phyloP scores from a whole-genome alignment of 495 filamentous ascomycete species.

The Penicillium coprophilum region DNA sequence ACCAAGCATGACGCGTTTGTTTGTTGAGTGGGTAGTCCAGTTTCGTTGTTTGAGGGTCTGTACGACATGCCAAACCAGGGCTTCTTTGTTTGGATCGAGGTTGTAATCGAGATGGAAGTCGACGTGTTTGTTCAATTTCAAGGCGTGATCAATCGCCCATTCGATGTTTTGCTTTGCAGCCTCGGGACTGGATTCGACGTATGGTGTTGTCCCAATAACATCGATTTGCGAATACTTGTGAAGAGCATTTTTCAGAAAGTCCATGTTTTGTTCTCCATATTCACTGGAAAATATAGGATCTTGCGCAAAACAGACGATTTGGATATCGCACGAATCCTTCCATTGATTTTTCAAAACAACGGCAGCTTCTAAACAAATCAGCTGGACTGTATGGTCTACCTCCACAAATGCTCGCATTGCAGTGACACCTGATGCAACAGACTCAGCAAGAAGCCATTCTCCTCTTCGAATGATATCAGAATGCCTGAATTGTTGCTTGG shows the following conservation, averaged over 20 bases:
- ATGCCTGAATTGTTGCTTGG: conserved; percentile 60
- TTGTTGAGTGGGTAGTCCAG: conserved; percentile 41
- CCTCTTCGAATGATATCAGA: conserved; percentile 63
- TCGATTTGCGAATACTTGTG: conserved; percentile 44
- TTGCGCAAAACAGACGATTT: conserved; percentile 75
- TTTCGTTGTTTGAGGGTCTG: conserved; percentile 42
- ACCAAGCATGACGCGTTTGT: conserved; percentile 59
- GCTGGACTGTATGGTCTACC: conserved; percentile 61
- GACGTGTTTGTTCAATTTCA: conserved; percentile 53
- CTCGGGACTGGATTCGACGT: conserved; percentile 58
- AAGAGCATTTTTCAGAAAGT: conserved; percentile 51
- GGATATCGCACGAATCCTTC: conserved; percentile 54
- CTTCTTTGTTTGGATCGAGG: conserved; percentile 46
- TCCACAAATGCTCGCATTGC: conserved; percentile 74
- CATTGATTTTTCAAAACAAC: conserved; percentile 58
- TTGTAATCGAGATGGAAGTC: conserved; percentile 78
- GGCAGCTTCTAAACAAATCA: conserved; percentile 59
- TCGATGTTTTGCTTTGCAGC: conserved; percentile 58
- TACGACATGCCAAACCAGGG: conserved; percentile 56
- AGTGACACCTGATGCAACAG: conserved; percentile 64
- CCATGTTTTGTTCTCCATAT: conserved; percentile 45
- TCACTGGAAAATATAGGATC: conserved; percentile 62
- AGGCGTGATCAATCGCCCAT: conserved; percentile 57
- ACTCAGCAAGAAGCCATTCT: conserved; percentile 65
- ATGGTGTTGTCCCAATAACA: conserved; percentile 67